These are phyloP conservation scores for Kernera saxatilis DNA, from an alignment of 345 rosid genomes.

Conservation along the genomic window DNA sequence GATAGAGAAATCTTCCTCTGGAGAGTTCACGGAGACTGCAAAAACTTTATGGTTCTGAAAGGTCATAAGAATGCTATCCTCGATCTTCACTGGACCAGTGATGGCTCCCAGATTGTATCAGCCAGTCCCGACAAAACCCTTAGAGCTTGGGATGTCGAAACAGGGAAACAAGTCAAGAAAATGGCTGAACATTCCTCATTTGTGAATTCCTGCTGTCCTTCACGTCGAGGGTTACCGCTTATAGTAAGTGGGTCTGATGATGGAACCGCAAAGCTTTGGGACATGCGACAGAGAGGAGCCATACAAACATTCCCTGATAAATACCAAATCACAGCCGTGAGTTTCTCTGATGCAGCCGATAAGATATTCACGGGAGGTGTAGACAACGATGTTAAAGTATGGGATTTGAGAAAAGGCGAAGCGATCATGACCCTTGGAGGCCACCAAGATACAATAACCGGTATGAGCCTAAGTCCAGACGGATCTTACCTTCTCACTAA, in stretches of 20 bases:
- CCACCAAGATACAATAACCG: constrained; percentile 79
- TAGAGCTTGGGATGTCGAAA: constrained; percentile 84
- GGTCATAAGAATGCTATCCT: constrained; percentile 88
- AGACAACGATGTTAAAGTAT: constrained; percentile 68
- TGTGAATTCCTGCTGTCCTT: constrained; percentile 79
- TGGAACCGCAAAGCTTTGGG: constrained; percentile 92
- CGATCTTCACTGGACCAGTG: constrained; percentile 87
- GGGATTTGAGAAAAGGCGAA: constrained; percentile 87
- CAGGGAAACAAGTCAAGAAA: constrained; percentile 81
- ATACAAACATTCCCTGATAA: constrained; percentile 89
- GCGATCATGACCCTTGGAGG: constrained; percentile 84
- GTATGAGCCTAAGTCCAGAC: constrained; percentile 86
- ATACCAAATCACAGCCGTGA: constrained; percentile 81
- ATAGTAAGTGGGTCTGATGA: constrained; percentile 90
- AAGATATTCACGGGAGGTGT: constrained; percentile 81
- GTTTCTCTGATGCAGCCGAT: constrained; percentile 82
- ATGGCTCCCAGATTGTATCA: constrained; percentile 73
- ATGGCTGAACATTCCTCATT: constrained; percentile 87
- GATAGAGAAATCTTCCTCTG: constrained; percentile 84
- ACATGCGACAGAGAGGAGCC: constrained; percentile 90
- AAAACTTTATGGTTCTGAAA: constrained; percentile 77
- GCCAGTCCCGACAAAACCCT: constrained; percentile 93
- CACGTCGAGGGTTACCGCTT: constrained; percentile 81
- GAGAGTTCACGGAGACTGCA: constrained; percentile 81
- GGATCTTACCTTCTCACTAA: constrained; percentile 89